Base-by-base conservation (phyloP, 139 green algal genomes). In the Volvox reticuliferus region DNA sequence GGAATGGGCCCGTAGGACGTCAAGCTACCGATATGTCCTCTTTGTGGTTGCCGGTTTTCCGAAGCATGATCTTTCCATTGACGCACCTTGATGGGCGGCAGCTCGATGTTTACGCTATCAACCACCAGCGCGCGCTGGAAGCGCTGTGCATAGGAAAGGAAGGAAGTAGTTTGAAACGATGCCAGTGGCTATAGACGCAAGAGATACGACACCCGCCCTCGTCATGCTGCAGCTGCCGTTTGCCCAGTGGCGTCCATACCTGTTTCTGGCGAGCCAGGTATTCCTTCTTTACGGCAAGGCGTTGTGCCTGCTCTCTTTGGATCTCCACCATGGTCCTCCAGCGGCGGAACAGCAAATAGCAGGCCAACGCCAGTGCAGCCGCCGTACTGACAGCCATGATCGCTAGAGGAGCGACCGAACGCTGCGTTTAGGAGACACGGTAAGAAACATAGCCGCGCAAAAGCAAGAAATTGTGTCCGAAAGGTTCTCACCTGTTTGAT, bases 51-150 rank as follows among this genome's bases (percentile, higher is more conserved):
- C 44, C 44, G 44, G 44, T 14, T 55, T 55, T 55, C 44, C 44
- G 44, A 9, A 55, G 44, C 44, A 55, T 9, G 5, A 14, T 55
- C 44, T n/a, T n/a, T 55, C 1, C 76, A 62, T 36, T 50, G 24
- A 63, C 73, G 0, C 18, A 90, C 86, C 86, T 83, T 84, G 50
- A 90, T 90, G 12, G 69, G 37, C 50, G 86, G 86, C 28, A 90
- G 73, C 69, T 90, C 86, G 12, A 90, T 37, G 73, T 84, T 83
- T 12, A 90, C 86, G 32, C 50, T 77, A 55, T 90, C 86, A 1
- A 90, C 73, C 19, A 65, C 73, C 30, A 90, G 86, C 0, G 86
- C 86, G 0, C 86, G 71, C 32, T 83, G 71, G 21, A 90, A 83
- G 50, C 86, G 86, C 86, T 90, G 86, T 16, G 32, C 76, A 18